phyloP scores from a whole-genome alignment of 306 rosid species.

The Trifolium dubium region DNA sequence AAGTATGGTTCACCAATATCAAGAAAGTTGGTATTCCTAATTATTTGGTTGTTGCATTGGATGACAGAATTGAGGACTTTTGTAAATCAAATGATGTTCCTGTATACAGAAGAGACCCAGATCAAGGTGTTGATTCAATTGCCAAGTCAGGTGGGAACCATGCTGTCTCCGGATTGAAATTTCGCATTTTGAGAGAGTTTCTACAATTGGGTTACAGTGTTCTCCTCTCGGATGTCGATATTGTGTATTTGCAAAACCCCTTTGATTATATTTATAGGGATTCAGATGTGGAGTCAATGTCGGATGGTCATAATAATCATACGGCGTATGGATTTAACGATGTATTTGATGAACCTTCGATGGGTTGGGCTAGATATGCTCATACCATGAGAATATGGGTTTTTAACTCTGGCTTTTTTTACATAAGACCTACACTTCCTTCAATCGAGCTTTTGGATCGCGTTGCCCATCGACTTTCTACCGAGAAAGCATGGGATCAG shows the following conservation, averaged over 20 bases:
- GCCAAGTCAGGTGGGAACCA: slow-evolving; percentile 73
- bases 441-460: slow-evolving; percentile 92
- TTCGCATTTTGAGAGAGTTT: slow-evolving; percentile 82
- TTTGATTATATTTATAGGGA: slow-evolving; percentile 81
- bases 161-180: slow-evolving; percentile 84
- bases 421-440: slow-evolving; percentile 82
- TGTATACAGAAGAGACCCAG: slow-evolving; percentile 81
- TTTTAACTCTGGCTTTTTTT: slow-evolving; percentile 91
- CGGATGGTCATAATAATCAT: slow-evolving; percentile 80
- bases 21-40: slow-evolving; percentile 77
- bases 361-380: slow-evolving; percentile 97
- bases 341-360: slow-evolving; percentile 84
- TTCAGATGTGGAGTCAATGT: slow-evolving; percentile 92
- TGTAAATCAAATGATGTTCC: slow-evolving; percentile 77
- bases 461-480: slow-evolving; percentile 71
- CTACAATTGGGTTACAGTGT: slow-evolving; percentile 83
- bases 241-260: slow-evolving; percentile 86
- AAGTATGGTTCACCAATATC: slow-evolving; percentile 72
- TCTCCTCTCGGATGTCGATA: slow-evolving; percentile 86
- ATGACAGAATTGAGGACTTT: slow-evolving; percentile 61
- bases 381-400: slow-evolving; percentile 97
- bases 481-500: slow-evolving; percentile 80
- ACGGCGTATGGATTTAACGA: slow-evolving; percentile 90
- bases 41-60: slow-evolving; percentile 80
- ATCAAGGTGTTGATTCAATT: slow-evolving; percentile 62